Evolutionary conservation across 192 early-diverging fungal genomes (phyloP).

Genomic region (Rhizophagus clarus): DNA sequence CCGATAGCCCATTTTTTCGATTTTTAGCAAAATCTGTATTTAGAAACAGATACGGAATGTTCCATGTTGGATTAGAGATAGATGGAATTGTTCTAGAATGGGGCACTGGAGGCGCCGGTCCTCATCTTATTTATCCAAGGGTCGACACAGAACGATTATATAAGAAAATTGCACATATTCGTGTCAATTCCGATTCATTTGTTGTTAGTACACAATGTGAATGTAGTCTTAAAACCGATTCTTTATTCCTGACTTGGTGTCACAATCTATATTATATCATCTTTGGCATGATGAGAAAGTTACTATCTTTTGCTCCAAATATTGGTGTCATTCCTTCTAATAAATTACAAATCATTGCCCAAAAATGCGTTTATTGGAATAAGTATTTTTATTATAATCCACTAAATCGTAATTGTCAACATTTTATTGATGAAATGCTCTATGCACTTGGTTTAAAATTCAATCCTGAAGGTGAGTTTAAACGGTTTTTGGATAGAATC

Average conservation of each 20-base stretch:
- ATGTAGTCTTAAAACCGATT: too few species aligned
- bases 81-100: conserved; percentile 7
- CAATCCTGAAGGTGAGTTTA: background rate
- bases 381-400: background rate
- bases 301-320: background rate
- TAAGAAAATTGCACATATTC: background rate
- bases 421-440: background rate
- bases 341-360: background rate
- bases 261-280: too few species aligned
- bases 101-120: background rate
- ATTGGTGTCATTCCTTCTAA: background rate
- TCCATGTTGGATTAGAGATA: conserved; percentile 7
- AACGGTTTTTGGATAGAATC: conserved; percentile 3
- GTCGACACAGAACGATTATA: background rate
- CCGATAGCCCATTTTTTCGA: background rate
- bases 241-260: too few species aligned
- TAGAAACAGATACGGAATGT: background rate
- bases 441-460: background rate
- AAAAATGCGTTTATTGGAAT: conserved; percentile 13
- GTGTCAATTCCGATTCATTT: background rate
- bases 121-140: background rate
- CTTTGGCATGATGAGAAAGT: background rate
- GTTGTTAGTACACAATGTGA: too few species aligned
- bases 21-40: too few species aligned
- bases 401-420: background rate